Base-by-base conservation (phyloP, 805 yeast species). In the Kazachstania martiniae region DNA sequence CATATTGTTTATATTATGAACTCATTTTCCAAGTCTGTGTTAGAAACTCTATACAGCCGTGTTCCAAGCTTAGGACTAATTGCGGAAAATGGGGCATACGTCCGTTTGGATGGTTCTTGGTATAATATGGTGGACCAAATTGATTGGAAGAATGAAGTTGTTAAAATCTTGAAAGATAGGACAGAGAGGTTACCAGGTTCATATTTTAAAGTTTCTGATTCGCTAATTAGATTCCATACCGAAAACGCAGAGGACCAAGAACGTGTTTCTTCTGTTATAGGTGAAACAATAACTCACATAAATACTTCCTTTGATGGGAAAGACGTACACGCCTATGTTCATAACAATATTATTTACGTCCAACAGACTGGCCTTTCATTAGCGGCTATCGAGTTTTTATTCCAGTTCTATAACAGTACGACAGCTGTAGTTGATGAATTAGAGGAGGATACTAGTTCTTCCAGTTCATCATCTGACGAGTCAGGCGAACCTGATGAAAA, bases 81-180 rank as follows among this genome's bases (percentile, higher is more conserved):
- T 39, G 94, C 95, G 1, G 97, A 87, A 55, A 77, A 79, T 49
- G 97, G 97, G 23, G 93, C 85, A 0, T 84, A 70, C 46, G 65
- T 89, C 23, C 76, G 70, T 50, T 46, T 73, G 10, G 67, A 70
- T 12, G 46, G 50, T 42, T 56, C 62, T 9, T 84, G 94, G 94
- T 58, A 69, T 28, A 66, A 79, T 1, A 63, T 79, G 18, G 71
- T 73, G 18, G 71, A 72, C 36, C 72, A 71, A 36, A 68, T 62
- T 17, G 62, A 65, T 34, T 56, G 67, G 41, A 59, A 61, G 18
- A 40, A 35, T 21, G 61, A 56, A 31, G 58, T 55, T n/a, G 42
- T 51, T 18, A 55, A 52, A 21, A 44, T 57, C 18, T 44, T 57
- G 4, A 53, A 53, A 29, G 59, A 51, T 34, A 57, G 55, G 48